Evolutionary conservation across 129 eudicot species (phyloP), one percentile per base, ranked within the genome.

Genomic region (Tagetes patula): DNA sequence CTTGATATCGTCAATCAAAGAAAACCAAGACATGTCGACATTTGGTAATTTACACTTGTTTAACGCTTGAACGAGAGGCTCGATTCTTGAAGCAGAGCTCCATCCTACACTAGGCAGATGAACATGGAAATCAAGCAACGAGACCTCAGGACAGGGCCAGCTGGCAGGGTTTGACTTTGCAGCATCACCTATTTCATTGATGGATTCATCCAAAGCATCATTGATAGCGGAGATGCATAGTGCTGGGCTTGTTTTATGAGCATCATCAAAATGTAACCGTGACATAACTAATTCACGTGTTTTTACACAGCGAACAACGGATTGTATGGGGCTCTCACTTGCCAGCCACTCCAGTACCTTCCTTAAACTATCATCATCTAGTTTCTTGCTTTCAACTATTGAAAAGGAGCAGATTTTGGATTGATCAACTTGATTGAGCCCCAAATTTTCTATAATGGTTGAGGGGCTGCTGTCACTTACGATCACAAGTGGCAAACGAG

Each of bases 131-230:
- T 81, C 97, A 0, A 95, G 82, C 50, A 95, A 66, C 59, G 67
- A 70, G 50, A 86, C 80, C 79, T 90, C 99, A 10, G 97, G 91
- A 74, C 97, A 85, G 27, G 99, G 97, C 99, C 99, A 95, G 67
- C 84, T 52, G 10, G 78, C 67, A 2, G 88, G 87, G 74, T 90
- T 95, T 60, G 83, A 76, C 37, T 77, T 76, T 49, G 89, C 89
- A 71, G 99, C 93, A 67, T 82, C 37, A 32, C 59, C 9, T 8
- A 95, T 81, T 50, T 90, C 84, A 36, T 45, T 58, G 8, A 85
- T 65, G 1, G 96, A 75, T 63, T 72, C 85, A 54, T 88, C 88
- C 75, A 95, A 69, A 41, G 91, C 93, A 63, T 83, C 83, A 63
- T 90, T 95, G 65, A 88, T 80, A 33, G 81, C 91, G n/a, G 88